A percentile compares a stretch with the other conserved stretches of the same genome.
These are phyloP conservation scores for Acacia melanoxylon DNA, from an alignment of 306 rosid species.

Conservation along the genomic window DNA sequence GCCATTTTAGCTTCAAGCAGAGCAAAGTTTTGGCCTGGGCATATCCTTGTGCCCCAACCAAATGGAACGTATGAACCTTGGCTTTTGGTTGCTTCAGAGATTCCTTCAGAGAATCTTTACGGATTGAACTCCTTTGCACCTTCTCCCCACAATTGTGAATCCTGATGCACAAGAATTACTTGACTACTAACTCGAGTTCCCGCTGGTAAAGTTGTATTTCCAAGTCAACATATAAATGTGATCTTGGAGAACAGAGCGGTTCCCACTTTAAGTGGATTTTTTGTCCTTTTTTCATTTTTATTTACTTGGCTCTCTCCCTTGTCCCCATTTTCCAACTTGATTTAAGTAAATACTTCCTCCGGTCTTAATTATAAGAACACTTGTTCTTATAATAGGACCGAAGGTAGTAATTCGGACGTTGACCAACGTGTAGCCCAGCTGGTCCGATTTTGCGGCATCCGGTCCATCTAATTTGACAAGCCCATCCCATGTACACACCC, in stretches of 20 bases:
- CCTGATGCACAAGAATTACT: background rate
- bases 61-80: background rate
- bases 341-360: too few species aligned
- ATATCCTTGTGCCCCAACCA: background rate
- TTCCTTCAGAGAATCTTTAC: background rate
- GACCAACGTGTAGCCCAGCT: too few species aligned
- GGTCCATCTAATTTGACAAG: background rate
- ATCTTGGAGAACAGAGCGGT: too few species aligned
- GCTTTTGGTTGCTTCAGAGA: background rate
- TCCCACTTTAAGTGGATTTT: too few species aligned
- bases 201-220: background rate
- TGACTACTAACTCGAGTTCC: background rate
- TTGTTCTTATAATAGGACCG: too few species aligned
- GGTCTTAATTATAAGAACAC: too few species aligned
- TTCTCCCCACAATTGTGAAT: background rate
- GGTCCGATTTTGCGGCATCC: background rate
- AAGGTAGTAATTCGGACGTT: too few species aligned
- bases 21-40: slow-evolving; percentile 43
- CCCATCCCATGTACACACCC: too few species aligned
- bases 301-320: too few species aligned
- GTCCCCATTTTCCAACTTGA: too few species aligned
- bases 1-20: slow-evolving; percentile 47
- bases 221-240: background rate
- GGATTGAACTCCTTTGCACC: background rate
- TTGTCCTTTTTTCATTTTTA: too few species aligned